Percentiles rank a stretch among this genome's conserved stretches.
Conservation (phyloP, 129 eudicot genomes). For the Lonicera japonica region DNA sequence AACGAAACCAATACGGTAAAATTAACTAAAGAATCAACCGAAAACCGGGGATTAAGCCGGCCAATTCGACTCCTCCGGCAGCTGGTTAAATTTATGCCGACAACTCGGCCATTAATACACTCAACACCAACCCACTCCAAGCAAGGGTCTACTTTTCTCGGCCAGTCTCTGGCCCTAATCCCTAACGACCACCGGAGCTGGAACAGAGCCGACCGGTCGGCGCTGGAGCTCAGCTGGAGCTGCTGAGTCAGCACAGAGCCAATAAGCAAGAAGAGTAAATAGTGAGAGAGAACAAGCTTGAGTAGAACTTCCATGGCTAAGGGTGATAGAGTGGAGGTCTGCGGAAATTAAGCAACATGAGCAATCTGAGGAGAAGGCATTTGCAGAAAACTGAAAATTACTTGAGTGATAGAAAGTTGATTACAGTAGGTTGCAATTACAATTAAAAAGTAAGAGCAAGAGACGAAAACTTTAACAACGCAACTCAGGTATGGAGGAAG, state of each 20-base stretch:
- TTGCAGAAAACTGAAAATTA: too few species aligned
- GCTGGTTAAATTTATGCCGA: conserved; percentile 44
- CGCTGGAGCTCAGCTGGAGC: conserved; percentile 31
- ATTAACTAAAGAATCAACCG: conserved; percentile 44
- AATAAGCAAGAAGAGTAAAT: conserved; percentile 27
- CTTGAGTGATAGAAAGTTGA: too few species aligned
- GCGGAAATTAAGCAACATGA: too few species aligned
- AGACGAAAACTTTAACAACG: too few species aligned
- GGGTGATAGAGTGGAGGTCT: background rate
- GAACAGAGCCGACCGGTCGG: conserved; percentile 51
- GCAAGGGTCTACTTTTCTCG: conserved; percentile 58
- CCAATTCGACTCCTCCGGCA: conserved; percentile 44
- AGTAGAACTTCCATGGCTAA: conserved; percentile 28
- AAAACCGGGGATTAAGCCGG: conserved; percentile 38
- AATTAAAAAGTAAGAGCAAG: too few species aligned
- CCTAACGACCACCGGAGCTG: conserved; percentile 64
- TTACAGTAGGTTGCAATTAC: background rate
- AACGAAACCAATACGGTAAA: conserved; percentile 33
- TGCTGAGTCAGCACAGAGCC: conserved; percentile 47
- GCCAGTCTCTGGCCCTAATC: conserved; percentile 58
- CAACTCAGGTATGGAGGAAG: too few species aligned
- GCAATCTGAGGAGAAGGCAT: too few species aligned
- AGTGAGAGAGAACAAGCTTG: conserved; percentile 16
- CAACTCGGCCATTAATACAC: conserved; percentile 48
- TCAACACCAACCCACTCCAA: conserved; percentile 54